Evolutionary conservation across 139 green algal species (phyloP).

Genomic region (Desmodesmus armatus): DNA sequence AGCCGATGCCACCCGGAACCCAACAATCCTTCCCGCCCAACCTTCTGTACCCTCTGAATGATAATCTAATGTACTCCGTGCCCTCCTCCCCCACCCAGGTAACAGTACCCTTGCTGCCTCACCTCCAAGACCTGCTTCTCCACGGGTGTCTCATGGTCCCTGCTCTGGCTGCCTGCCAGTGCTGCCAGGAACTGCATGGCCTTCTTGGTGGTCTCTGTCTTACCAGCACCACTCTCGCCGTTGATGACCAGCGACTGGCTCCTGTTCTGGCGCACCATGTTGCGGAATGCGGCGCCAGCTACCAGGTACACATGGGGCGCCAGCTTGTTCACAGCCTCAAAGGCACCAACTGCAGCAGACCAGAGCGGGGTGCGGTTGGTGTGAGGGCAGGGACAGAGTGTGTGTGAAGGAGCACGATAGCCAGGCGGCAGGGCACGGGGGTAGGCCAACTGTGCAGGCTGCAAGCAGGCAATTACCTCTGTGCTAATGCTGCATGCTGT

Average conservation of each 20-base stretch:
- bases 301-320: slow-evolving; percentile 87
- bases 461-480: background rate
- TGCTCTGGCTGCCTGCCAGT: slow-evolving; percentile 79
- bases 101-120: too few species aligned
- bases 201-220: slow-evolving; percentile 98
- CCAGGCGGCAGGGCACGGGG: too few species aligned
- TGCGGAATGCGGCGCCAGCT: slow-evolving; percentile 83
- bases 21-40: too few species aligned
- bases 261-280: slow-evolving; percentile 72
- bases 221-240: slow-evolving; percentile 74
- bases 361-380: background rate
- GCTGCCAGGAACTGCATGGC: slow-evolving; percentile 93
- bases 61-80: too few species aligned
- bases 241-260: slow-evolving; percentile 71
- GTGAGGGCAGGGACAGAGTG: background rate
- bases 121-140: slow-evolving; percentile 78
- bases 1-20: too few species aligned
- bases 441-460: too few species aligned
- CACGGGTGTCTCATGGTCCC: slow-evolving; percentile 61
- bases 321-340: slow-evolving; percentile 52
- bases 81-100: too few species aligned
- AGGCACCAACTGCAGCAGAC: slow-evolving; percentile 49
- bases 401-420: background rate
- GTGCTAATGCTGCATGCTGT: background rate
- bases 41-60: too few species aligned